These are phyloP conservation scores for Trichosanthes truncata DNA, from an alignment of 306 rosid species.

Conservation along the genomic window DNA sequence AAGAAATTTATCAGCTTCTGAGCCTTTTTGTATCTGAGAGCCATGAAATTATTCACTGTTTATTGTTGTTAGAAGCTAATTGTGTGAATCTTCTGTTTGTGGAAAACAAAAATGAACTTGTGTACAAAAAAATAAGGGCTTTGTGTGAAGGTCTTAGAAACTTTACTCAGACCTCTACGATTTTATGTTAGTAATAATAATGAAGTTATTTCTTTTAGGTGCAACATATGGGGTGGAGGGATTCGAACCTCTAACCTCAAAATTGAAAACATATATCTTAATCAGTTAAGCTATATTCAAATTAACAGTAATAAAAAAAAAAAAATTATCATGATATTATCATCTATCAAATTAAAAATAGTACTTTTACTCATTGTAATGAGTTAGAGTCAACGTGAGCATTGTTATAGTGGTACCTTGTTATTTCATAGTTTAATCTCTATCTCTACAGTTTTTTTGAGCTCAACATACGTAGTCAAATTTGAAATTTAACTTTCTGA, in stretches of 20 bases:
- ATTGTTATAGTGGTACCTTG: too few relatives aligned
- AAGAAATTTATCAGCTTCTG: constrained; percentile 38
- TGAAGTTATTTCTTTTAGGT: background rate
- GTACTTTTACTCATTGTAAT: background rate
- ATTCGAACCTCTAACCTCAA: too few relatives aligned
- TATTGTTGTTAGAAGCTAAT: background rate
- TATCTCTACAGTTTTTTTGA: too few relatives aligned
- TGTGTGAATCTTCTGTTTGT: background rate
- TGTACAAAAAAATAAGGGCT: too few relatives aligned
- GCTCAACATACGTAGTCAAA: too few relatives aligned
- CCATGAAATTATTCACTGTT: background rate
- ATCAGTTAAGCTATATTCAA: too few relatives aligned
- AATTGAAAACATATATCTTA: too few relatives aligned
- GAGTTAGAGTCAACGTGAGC: too few relatives aligned
- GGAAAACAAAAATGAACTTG: background rate
- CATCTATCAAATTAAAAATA: background rate
- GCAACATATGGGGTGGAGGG: too few relatives aligned
- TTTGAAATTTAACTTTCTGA: too few relatives aligned
- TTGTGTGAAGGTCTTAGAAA: background rate
- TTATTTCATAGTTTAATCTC: too few relatives aligned
- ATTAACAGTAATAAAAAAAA: too few relatives aligned
- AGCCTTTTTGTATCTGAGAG: background rate
- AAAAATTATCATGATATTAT: background rate
- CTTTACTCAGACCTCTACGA: background rate
- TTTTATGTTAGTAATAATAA: background rate